Percentiles rank a stretch among this genome's conserved stretches.
Conservation (phyloP, 495 filamentous ascomycete genomes). For the Annulohypoxylon stygium region DNA sequence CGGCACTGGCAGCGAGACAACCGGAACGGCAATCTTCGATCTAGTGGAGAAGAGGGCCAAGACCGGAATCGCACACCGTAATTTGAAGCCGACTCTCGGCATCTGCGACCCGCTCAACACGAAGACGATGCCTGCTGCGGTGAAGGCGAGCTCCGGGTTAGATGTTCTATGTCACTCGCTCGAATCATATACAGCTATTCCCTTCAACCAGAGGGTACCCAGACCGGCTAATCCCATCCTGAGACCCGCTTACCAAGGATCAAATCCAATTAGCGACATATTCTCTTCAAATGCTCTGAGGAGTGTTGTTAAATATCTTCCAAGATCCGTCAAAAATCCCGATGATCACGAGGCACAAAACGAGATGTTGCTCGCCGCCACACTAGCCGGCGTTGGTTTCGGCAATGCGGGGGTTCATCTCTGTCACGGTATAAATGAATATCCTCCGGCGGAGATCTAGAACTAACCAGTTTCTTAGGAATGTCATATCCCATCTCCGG, state of each 20-base stretch:
- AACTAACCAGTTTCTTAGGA: constrained; percentile 55
- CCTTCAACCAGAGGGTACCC: constrained; percentile 85
- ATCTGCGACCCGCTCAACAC: constrained; percentile 98
- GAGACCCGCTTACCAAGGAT: constrained; percentile 94
- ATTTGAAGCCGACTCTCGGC: constrained; percentile 93
- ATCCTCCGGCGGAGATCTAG: not conserved
- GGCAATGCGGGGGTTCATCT: constrained; percentile 98
- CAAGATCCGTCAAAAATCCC: constrained; percentile 84
- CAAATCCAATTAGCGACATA: constrained; percentile 96
- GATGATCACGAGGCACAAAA: constrained; percentile 92
- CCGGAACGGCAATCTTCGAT: constrained; percentile 98
- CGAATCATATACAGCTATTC: constrained; percentile 97
- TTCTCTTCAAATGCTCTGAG: constrained; percentile 88
- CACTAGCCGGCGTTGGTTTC: constrained; percentile 94
- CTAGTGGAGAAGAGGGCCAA: constrained; percentile 88
- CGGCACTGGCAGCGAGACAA: constrained; percentile 95
- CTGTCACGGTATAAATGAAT: constrained; percentile 75
- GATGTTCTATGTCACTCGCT: constrained; percentile 95
- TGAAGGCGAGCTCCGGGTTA: constrained; percentile 87
- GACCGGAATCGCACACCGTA: constrained; percentile 94
- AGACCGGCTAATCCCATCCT: constrained; percentile 90
- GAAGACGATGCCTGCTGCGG: constrained; percentile 91
- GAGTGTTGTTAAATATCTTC: constrained; percentile 89
- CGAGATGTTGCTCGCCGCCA: constrained; percentile 95
- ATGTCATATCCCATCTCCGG: constrained; percentile 97